These are phyloP conservation scores for Barnettozyma salicaria DNA, from an alignment of 805 yeast genomes.

Conservation along the genomic window DNA sequence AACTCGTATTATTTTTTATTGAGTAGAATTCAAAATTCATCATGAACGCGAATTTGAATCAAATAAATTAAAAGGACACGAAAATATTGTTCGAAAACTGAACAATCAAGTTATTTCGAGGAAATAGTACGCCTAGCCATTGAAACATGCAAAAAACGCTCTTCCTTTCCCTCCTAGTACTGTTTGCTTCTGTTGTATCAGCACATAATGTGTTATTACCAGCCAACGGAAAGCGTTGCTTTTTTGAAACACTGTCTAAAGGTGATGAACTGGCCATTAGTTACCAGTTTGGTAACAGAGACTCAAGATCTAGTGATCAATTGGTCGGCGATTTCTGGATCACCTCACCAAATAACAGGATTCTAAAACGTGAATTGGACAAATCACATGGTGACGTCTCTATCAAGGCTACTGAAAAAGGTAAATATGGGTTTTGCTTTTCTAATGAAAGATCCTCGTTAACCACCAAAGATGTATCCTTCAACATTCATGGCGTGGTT, in stretches of 20 bases:
- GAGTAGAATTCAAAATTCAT: not conserved
- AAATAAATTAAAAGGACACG: constrained; percentile 5
- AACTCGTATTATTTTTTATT: no score
- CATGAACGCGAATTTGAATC: not conserved
- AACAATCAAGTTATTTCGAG: not conserved
- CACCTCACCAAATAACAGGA: constrained; percentile 35
- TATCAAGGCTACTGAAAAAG: constrained; percentile 56
- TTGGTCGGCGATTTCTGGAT: constrained; percentile 54
- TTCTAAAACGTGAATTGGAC: constrained; percentile 43
- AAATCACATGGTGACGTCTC: constrained; percentile 79
- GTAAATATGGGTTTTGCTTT: constrained; percentile 85
- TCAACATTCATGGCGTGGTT: constrained; percentile 90
- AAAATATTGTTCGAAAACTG: constrained; percentile 1
- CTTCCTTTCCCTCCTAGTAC: constrained; percentile 4
- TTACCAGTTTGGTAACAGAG: constrained; percentile 92
- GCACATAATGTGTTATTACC: constrained; percentile 84
- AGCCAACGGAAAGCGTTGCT: constrained; percentile 81
- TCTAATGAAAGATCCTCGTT: constrained; percentile 73
- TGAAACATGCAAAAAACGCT: constrained; percentile 2
- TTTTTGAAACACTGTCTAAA: constrained; percentile 72
- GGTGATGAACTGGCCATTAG: constrained; percentile 84
- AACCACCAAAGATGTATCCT: constrained; percentile 84
- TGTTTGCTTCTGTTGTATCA: constrained; percentile 16
- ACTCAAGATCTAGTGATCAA: constrained; percentile 63
- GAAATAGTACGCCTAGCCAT: no score